phyloP scores from a whole-genome alignment of 139 green algal species.

The Chlorella ohadii region DNA sequence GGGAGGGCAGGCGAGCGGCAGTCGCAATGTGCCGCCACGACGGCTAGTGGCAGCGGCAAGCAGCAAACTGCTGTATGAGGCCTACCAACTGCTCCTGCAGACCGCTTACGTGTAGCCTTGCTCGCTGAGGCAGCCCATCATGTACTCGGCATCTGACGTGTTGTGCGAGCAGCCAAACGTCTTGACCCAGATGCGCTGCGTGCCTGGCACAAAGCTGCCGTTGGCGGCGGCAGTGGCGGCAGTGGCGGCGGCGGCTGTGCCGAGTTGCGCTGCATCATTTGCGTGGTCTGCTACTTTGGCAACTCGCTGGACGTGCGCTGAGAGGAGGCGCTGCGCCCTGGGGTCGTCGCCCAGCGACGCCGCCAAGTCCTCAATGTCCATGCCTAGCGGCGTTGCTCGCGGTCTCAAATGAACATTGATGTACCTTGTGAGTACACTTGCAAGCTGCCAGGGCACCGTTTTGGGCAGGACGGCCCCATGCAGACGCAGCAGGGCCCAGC shows the following conservation, averaged over 20 bases:
- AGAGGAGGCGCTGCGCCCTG: not conserved
- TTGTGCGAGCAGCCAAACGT: constrained; percentile 86
- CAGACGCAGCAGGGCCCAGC: too few species aligned
- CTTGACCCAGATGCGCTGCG: constrained; percentile 75
- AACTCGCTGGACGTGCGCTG: constrained; percentile 13
- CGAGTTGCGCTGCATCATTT: not conserved
- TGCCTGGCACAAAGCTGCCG: constrained; percentile 61
- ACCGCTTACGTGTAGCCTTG: constrained; percentile 81
- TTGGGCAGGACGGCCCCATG: too few species aligned
- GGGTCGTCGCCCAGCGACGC: not conserved
- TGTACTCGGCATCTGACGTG: constrained; percentile 82
- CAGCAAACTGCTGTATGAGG: too few species aligned
- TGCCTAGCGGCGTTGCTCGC: too few species aligned
- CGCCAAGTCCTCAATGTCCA: constrained; percentile 43
- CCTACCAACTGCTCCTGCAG: too few species aligned
- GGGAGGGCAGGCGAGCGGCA: not conserved
- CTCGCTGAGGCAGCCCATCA: constrained; percentile 61
- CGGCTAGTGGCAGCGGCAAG: too few species aligned
- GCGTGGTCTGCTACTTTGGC: not conserved
- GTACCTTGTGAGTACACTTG: too few species aligned
- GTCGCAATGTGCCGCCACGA: too few species aligned
- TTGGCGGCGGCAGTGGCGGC: not conserved
- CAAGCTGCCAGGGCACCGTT: too few species aligned
- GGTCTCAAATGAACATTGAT: too few species aligned
- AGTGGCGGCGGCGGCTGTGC: not conserved